These are phyloP conservation scores for Bromus sterilis DNA, from an alignment of 176 grass and related monocot species.

Conservation along the genomic window DNA sequence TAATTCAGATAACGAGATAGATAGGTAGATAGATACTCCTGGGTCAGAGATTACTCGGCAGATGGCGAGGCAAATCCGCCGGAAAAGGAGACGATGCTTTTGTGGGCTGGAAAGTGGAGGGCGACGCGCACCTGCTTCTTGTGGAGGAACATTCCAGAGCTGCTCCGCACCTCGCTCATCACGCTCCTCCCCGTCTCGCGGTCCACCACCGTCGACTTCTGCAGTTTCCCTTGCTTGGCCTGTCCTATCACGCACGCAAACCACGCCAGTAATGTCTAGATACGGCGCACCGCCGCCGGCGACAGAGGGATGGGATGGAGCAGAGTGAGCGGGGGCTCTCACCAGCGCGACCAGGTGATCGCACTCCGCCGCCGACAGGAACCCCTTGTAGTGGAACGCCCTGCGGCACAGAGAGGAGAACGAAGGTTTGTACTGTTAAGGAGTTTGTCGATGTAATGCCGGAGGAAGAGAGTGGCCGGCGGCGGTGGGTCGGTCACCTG, in stretches of 20 bases:
- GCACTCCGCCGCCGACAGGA: slow-evolving; percentile 44
- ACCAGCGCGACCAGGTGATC: slow-evolving; percentile 44
- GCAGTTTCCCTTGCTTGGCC: slow-evolving; percentile 17
- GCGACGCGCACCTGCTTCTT: slow-evolving; percentile 31
- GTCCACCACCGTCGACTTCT: slow-evolving; percentile 52
- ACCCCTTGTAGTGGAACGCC: slow-evolving; percentile 39
- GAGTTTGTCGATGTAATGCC: neutral
- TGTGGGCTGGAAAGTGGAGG: neutral
- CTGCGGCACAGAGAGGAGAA: neutral
- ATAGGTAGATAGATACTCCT: neutral
- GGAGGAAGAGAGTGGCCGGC: neutral
- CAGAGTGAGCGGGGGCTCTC: neutral
- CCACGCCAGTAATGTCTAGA: neutral
- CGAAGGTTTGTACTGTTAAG: neutral
- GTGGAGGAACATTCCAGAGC: slow-evolving; percentile 50
- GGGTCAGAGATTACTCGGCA: neutral
- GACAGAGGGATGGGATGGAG: too few relatives aligned
- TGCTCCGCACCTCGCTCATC: slow-evolving; percentile 26
- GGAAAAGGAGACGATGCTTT: neutral
- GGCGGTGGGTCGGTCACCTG: slow-evolving; percentile 2
- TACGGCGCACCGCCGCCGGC: neutral
- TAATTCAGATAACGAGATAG: too few relatives aligned
- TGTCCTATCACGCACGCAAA: neutral
- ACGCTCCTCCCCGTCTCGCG: slow-evolving; percentile 28
- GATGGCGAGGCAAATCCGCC: neutral